Evolutionary conservation across 192 early-diverging fungal species (phyloP), one percentile per base, ranked within the genome.

Genomic region (Coemansia sp.): DNA sequence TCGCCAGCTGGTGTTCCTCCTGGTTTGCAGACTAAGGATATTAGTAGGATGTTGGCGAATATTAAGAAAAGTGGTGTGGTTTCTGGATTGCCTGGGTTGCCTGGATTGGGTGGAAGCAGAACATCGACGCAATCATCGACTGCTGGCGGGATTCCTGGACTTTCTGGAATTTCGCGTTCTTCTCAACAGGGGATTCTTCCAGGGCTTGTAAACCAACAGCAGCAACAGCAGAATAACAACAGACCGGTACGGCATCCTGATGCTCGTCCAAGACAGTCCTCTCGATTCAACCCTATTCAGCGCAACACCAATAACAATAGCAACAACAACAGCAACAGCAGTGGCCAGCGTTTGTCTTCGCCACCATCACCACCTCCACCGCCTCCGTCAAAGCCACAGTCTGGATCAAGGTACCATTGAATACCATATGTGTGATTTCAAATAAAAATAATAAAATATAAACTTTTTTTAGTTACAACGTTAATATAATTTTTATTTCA

Each of bases 231-330:
- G n/a, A 3, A 28, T 29, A 30, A 60, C 4, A 50, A 48, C 6
- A 65, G 77, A 0, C 72, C 72, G 3, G 22, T 36, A 61, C 72
- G 77, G 8, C 67, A 65, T 50, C 12, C 55, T 22, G 52, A 50
- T 58, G 2, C 34, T 20, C 63, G 63, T 20, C 20, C 11, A 20
- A 67, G 67, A 25, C 68, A 66, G 54, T 49, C 68, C 2, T 58
- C 77, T 30, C 64, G 78, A 3, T 80, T 75, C 56, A 80, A 72
- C 36, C 78, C 78, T 6, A 71, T 75, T 12, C 72, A 75, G 54
- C 72, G 67, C 18, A 22, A 48, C 36, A 38, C 32, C 11, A 17
- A 18, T 28, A 60, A 60, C 33, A 22, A 52, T 20, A 52, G 25
- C 51, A 52, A 50, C 48, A 50, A 50, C 16, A 50, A 50, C 16